phyloP scores from a whole-genome alignment of 208 protist genomes.

The Phytomonas sp. region DNA sequence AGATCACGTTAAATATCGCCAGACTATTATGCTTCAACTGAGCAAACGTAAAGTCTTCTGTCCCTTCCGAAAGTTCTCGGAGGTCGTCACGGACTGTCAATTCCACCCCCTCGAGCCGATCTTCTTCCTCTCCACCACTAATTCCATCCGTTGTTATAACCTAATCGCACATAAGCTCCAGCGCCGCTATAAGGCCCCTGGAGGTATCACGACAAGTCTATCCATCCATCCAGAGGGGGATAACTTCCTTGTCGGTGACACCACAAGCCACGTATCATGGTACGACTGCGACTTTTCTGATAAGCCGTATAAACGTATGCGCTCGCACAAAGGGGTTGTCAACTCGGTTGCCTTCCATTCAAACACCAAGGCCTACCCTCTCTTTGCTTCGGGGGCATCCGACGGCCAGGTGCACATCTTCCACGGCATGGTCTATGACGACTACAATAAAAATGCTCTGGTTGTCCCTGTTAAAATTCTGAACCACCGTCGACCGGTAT shows the following conservation, averaged over 20 bases:
- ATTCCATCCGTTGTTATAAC: conserved; percentile 96
- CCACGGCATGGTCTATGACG: conserved; percentile 94
- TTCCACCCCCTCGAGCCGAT: conserved; percentile 99
- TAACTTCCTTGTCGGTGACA: conserved; percentile 93
- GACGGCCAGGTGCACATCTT: conserved; percentile 94
- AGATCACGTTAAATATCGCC: conserved; percentile 90
- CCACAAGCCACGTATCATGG: conserved; percentile 92
- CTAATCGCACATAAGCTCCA: conserved; percentile 93
- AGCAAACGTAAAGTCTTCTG: conserved; percentile 89
- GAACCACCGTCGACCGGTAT: conserved; percentile 91
- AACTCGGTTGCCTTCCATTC: conserved; percentile 87
- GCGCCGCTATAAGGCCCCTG: conserved; percentile 91
- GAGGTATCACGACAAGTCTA: conserved; percentile 89
- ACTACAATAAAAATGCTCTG: conserved; percentile 97
- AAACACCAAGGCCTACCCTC: conserved; percentile 85
- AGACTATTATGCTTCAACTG: conserved; percentile 90
- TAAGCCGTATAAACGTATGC: conserved; percentile 95
- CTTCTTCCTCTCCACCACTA: conserved; percentile 96
- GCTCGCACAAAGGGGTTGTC: conserved; percentile 92
- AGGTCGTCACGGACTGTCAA: conserved; percentile 86
- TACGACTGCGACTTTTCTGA: conserved; percentile 98
- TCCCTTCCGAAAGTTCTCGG: conserved; percentile 88
- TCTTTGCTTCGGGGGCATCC: conserved; percentile 96
- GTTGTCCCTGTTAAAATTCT: conserved; percentile 99
- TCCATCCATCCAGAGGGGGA: conserved; percentile 96